These are phyloP conservation scores for Mycena venus DNA, from an alignment of 768 basidiomycete species.

Conservation along the genomic window DNA sequence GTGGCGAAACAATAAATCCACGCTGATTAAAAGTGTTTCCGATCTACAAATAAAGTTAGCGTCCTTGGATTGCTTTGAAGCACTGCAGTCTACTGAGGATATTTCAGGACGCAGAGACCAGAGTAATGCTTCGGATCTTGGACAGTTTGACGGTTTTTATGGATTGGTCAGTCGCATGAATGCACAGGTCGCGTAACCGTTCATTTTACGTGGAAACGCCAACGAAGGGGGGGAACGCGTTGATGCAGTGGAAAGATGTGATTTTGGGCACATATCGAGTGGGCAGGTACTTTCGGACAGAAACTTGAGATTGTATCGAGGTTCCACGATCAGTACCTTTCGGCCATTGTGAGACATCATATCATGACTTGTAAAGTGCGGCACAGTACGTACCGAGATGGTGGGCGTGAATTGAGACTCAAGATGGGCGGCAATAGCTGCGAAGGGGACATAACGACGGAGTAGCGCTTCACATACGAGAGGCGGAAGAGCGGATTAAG, in stretches of 20 bases:
- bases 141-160: conserved; percentile 54
- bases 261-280: conserved; percentile 66
- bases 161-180: conserved; percentile 65
- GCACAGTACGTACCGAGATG: conserved; percentile 61
- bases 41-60: conserved; percentile 73
- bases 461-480: conserved; percentile 71
- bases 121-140: conserved; percentile 58
- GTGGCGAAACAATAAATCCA: no score
- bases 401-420: conserved; percentile 68
- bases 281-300: conserved; percentile 65
- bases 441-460: conserved; percentile 69
- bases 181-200: conserved; percentile 60
- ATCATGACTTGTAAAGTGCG: no score
- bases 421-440: conserved; percentile 65
- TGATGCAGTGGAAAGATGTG: conserved; percentile 67
- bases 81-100: conserved; percentile 65
- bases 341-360: no score
- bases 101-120: conserved; percentile 76
- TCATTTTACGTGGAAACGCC: conserved; percentile 58
- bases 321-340: conserved; percentile 57
- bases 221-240: conserved; percentile 65
- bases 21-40: not conserved
- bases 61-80: conserved; percentile 61
- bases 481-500: conserved; percentile 67
- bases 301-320: conserved; percentile 59